Conservation (phyloP, 148 eudicot species). For the Amaranthus hypochondriacus region DNA sequence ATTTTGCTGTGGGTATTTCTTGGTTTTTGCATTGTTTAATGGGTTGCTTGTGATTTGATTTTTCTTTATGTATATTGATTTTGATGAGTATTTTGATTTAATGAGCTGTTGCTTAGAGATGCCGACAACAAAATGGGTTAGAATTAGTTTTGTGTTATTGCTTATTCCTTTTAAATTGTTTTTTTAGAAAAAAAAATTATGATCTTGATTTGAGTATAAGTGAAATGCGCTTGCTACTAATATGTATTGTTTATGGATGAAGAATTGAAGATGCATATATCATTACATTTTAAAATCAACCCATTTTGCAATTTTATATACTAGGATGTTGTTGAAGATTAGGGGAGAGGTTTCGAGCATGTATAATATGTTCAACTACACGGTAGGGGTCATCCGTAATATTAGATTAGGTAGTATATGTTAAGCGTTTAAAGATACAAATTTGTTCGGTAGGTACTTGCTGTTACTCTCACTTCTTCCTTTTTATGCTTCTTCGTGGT, state of each 20-base stretch:
- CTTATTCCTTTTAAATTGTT: neutral
- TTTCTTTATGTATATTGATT: neutral
- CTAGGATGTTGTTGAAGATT: neutral
- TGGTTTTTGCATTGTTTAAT: neutral
- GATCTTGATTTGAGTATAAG: neutral
- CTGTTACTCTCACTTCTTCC: too few species aligned
- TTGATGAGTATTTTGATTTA: neutral
- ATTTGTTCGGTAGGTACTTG: too few species aligned
- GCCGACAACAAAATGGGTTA: neutral
- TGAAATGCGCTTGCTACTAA: neutral
- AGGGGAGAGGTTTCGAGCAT: too few species aligned
- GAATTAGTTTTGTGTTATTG: neutral
- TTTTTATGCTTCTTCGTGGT: too few species aligned
- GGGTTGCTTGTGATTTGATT: neutral
- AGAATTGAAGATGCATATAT: neutral
- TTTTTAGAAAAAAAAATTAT: neutral
- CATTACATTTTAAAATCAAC: neutral
- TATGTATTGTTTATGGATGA: neutral
- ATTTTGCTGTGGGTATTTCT: constrained; percentile 11
- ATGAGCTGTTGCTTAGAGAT: neutral
- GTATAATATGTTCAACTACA: too few species aligned
- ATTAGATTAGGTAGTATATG: too few species aligned
- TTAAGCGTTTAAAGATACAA: too few species aligned
- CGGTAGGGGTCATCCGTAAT: too few species aligned
- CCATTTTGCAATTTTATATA: neutral